Evolutionary conservation across 306 rosid genomes (phyloP), one percentile per base, ranked within the genome.

Genomic region (Prunus campanulata): DNA sequence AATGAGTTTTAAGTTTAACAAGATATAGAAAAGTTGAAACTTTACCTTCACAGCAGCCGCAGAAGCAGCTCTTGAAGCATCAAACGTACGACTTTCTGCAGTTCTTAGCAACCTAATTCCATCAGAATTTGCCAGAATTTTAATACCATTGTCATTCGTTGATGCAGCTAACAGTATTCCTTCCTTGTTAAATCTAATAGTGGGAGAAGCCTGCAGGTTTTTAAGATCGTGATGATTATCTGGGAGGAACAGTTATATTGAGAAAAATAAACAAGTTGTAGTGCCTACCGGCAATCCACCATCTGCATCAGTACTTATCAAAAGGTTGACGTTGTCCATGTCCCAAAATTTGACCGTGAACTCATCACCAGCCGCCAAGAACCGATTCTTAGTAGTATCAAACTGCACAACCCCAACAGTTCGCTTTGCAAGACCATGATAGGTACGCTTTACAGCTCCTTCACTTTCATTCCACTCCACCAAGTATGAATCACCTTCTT

Each of bases 401-500:
- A 96, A 96, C 83, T 96, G 98, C 75, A 93, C 99, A 76, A 93
- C 88, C 81, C 97, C 98, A 24, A 11, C 90, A 66, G 98, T 81
- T 75, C 97, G 89, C 88, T 93, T 96, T 78, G 91, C 93, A 82
- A 96, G 90, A 71, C 99, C 99, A 77, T 91, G 88, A 76, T 86
- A 96, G 25, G 93, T 77, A 42, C 96, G 93, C 86, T 90, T 96
- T 25, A 96, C 99, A 50, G 99, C 98, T 78, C 99, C 99, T 86
- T 96, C 99, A 81, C 98, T 96, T 87, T 96, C 99, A 85, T 96
- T 96, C 99, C 99, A 96, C 81, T 96, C 99, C 78, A 96, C 99
- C 71, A 96, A 82, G 89, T 71, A 88, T 24, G 99, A 96, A 51
- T 96, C 99, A 66, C 99, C 99, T 88, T 96, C 98, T 87, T 93